Evolutionary conservation across 495 filamentous ascomycete genomes (phyloP).

Genomic region (Hyaloscypha bicolor): DNA sequence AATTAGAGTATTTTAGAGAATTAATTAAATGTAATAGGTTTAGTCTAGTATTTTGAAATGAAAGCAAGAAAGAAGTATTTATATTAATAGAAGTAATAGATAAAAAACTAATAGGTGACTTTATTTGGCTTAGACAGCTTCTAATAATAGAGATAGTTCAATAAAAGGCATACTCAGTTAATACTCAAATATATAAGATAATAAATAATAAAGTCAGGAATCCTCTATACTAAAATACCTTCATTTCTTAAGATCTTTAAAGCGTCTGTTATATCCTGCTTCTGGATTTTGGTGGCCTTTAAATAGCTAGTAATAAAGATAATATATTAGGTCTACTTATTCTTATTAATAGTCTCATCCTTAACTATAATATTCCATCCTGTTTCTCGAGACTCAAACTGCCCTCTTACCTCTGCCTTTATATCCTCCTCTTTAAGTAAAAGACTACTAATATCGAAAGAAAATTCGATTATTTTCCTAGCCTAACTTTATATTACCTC

Average conservation of each 20-base stretch:
- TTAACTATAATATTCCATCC: slow-evolving; percentile 22
- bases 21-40: slow-evolving; percentile 21
- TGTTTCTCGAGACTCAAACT: slow-evolving; percentile 22
- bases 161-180: not conserved
- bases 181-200: no score
- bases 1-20: slow-evolving; percentile 21
- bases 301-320: not conserved
- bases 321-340: slow-evolving; percentile 9
- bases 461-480: no score
- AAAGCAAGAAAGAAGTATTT: slow-evolving; percentile 16
- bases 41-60: slow-evolving; percentile 20
- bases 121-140: not conserved
- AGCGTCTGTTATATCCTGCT: slow-evolving; percentile 4
- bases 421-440: no score
- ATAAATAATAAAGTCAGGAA: not conserved
- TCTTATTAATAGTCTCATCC: slow-evolving; percentile 19
- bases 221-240: not conserved
- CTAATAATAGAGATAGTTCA: not conserved
- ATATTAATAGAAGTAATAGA: slow-evolving; percentile 19
- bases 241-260: slow-evolving; percentile 20
- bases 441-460: no score
- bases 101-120: slow-evolving; percentile 17
- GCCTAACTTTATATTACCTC: no score
- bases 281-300: slow-evolving; percentile 6
- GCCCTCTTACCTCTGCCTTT: not conserved